Evolutionary conservation across 2,329 filamentous ascomycete species (phyloP), one percentile per base, ranked within the genome.

Genomic region (Trichoderma sp.): DNA sequence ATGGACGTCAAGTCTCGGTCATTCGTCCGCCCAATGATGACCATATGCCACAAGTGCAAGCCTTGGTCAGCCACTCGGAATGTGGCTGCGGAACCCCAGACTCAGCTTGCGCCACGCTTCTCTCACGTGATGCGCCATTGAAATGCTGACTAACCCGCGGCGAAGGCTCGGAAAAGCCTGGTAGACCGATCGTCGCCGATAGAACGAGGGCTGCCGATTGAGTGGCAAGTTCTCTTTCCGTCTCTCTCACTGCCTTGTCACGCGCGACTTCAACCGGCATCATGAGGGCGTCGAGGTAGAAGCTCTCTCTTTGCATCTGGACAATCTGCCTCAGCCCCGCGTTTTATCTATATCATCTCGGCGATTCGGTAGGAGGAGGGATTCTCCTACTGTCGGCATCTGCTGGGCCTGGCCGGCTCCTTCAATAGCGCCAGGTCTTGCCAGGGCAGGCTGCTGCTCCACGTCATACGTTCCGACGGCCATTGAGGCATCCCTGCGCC

Each of bases 251-350:
- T 19, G 26, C 6, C n/a, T 30, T 24, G 21, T 24, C 3, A 24
- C 21, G 21, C 50, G 15, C 55, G 28, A 39, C 41, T 34, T 34
- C 64, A 52, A 30, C 54, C 64, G 63, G 63, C 68, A 69, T 43
- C 54, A 71, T 70, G 69, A 67, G 62, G 63, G 61, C 60, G 55
- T 60, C 54, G 60, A 66, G 57, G 62, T 70, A 69, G 65, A 50
- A 21, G 10, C 34, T 55, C 39, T 50, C 41, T 55, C 47, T 51
- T 28, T 45, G 26, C 52, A 55, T 21, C 52, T 19, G 26, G 43
- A 43, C 47, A 61, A 47, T 28, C 39, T 26, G 43, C 28, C 51
- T 19, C 45, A 39, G 28, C 43, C 48, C 26, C 26, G 43, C 64
- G 56, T 24, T 19, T 19, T 21, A 47, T 50, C 34, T n/a, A 55